phyloP scores from a whole-genome alignment of 306 rosid genomes.

The Glycine latifolia region DNA sequence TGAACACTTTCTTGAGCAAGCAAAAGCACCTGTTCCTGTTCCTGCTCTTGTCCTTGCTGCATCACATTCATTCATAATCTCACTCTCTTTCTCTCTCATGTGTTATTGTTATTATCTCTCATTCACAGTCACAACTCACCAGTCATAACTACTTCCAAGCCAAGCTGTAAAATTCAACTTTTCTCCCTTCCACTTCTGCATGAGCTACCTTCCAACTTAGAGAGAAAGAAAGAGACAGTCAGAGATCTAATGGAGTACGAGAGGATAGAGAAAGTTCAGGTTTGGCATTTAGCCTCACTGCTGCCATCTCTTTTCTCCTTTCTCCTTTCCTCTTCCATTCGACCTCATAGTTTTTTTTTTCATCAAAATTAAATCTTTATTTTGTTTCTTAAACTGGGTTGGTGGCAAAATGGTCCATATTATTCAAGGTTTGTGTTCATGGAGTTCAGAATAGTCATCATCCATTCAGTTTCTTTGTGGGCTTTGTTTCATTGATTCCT shows the following conservation, averaged over 20 bases:
- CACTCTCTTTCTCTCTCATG: slow-evolving; percentile 44
- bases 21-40: background rate
- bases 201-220: slow-evolving; percentile 17
- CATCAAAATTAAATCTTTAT: slow-evolving; percentile 45
- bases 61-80: slow-evolving; percentile 14
- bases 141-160: slow-evolving; percentile 16
- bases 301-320: background rate
- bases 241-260: slow-evolving; percentile 88
- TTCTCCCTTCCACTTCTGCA: slow-evolving; percentile 17
- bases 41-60: background rate
- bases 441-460: slow-evolving; percentile 7
- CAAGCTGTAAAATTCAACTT: slow-evolving; percentile 43
- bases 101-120: background rate
- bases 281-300: slow-evolving; percentile 43
- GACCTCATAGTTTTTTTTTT: background rate
- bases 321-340: background rate
- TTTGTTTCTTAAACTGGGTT: slow-evolving; percentile 43
- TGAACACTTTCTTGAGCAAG: slow-evolving; percentile 21
- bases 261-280: slow-evolving; percentile 90
- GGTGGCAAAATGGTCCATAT: slow-evolving; percentile 26
- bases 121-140: background rate
- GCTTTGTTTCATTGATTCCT: slow-evolving; percentile 16
- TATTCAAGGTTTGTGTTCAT: slow-evolving; percentile 31
- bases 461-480: slow-evolving; percentile 26
- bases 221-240: background rate